Percentiles rank a stretch among this genome's conserved stretches.
Evolutionary conservation across 2,329 filamentous ascomycete species (phyloP).

Genomic region (Alternaria ethzedia): DNA sequence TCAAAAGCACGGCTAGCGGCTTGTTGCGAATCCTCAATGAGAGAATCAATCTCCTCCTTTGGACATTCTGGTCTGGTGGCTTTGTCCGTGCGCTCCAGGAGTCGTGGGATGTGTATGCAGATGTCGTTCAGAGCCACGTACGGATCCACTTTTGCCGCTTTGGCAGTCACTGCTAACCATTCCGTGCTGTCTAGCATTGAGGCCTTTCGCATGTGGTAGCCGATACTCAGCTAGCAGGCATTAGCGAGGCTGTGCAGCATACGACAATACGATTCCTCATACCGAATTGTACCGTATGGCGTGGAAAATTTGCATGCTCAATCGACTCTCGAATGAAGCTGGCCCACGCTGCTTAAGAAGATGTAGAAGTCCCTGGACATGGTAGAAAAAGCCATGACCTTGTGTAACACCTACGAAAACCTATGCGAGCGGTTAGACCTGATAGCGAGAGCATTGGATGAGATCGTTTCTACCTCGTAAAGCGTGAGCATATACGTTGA

Average conservation of each 20-base stretch:
- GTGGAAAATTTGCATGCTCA: slow-evolving; percentile 44
- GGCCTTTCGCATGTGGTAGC: slow-evolving; percentile 44
- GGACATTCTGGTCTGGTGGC: slow-evolving; percentile 7
- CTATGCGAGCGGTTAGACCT: slow-evolving; percentile 19
- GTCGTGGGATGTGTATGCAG: slow-evolving; percentile 41
- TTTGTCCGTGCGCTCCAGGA: slow-evolving; percentile 44
- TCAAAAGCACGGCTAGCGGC: slow-evolving; percentile 34
- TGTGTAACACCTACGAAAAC: slow-evolving; percentile 44
- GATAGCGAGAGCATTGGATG: not conserved
- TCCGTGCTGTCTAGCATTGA: slow-evolving; percentile 43
- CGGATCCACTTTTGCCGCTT: slow-evolving; percentile 39
- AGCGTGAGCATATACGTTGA: slow-evolving; percentile 45
- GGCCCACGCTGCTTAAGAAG: slow-evolving; percentile 42
- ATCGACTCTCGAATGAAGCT: slow-evolving; percentile 34
- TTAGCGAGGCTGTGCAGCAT: slow-evolving; percentile 10
- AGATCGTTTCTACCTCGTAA: slow-evolving; percentile 34
- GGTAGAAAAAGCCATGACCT: slow-evolving; percentile 47
- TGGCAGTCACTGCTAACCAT: slow-evolving; percentile 41
- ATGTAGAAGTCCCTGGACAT: slow-evolving; percentile 44
- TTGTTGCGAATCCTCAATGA: slow-evolving; percentile 36
- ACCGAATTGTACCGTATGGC: slow-evolving; percentile 47
- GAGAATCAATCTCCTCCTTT: slow-evolving; percentile 25
- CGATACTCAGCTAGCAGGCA: slow-evolving; percentile 36
- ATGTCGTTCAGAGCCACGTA: slow-evolving; percentile 44
- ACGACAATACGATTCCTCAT: not conserved